These are phyloP conservation scores for Aureobasidium sp. DNA, from an alignment of 2,329 filamentous ascomycete species.

Conservation along the genomic window DNA sequence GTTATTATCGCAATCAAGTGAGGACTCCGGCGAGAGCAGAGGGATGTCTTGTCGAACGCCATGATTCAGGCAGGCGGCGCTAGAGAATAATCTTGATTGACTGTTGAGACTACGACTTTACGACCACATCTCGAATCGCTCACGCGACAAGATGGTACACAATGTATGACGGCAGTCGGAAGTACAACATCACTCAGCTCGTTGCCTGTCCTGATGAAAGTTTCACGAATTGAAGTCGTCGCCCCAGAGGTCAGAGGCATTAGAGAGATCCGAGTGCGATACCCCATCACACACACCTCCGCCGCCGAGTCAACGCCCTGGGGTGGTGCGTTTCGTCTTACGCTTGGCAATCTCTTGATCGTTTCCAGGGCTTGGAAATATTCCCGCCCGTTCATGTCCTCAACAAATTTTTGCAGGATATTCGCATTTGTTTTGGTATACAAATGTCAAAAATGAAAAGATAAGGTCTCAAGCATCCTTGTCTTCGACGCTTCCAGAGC, in stretches of 20 bases:
- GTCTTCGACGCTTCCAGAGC: background rate
- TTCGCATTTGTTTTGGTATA: background rate
- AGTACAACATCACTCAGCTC: background rate
- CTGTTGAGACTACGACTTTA: background rate
- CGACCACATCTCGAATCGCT: background rate
- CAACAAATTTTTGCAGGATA: background rate
- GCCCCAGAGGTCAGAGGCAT: background rate
- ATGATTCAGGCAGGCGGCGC: background rate
- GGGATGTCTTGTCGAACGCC: background rate
- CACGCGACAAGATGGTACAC: background rate
- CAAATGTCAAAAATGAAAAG: background rate
- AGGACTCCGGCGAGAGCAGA: background rate
- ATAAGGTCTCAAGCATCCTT: background rate
- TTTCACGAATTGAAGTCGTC: background rate
- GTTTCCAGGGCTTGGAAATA: background rate
- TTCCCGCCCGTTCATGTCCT: background rate
- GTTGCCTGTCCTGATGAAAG: background rate
- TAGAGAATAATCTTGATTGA: background rate
- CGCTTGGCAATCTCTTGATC: background rate
- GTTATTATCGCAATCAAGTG: background rate
- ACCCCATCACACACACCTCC: background rate
- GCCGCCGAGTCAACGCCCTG: background rate
- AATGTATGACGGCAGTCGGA: background rate
- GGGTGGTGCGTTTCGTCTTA: slow-evolving; percentile 4
- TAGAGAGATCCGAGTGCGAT: slow-evolving; percentile 1